Percentiles rank a stretch among this genome's conserved stretches.
Evolutionary conservation across 768 basidiomycete species (phyloP).

Genomic region (Arthromyces matolae): DNA sequence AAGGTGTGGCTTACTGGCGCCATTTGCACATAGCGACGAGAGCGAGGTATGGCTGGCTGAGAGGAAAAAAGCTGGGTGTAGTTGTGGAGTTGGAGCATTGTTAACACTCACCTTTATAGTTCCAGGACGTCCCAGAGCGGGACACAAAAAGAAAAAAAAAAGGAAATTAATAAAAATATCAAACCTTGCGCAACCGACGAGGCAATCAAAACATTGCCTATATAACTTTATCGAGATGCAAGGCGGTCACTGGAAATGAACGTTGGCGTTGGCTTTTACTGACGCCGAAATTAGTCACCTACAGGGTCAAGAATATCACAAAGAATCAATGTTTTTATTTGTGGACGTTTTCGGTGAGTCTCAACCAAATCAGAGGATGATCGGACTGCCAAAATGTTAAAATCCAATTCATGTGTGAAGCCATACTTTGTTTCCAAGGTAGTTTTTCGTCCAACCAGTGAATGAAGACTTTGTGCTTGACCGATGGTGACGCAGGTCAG

Average conservation of each 20-base stretch:
- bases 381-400: conserved; percentile 18
- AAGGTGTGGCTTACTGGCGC: conserved; percentile 53
- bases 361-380: conserved; percentile 13
- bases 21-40: conserved; percentile 58
- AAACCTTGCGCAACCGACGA: no score
- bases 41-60: conserved; percentile 17
- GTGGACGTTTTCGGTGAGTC: conserved; percentile 9
- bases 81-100: conserved; percentile 9
- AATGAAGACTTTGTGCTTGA: no score
- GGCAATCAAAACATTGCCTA: conserved; percentile 14
- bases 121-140: conserved; percentile 3
- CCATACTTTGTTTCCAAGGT: neutral
- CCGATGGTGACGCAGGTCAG: neutral
- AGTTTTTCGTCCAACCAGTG: neutral
- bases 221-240: conserved; percentile 17
- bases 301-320: no score
- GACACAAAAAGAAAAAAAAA: conserved; percentile 14
- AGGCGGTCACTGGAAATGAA: conserved; percentile 11
- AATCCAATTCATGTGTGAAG: conserved; percentile 16
- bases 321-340: conserved; percentile 8
- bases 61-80: conserved; percentile 14
- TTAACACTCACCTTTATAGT: conserved; percentile 12
- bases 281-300: conserved; percentile 16
- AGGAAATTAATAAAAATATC: conserved; percentile 12
- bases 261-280: conserved; percentile 11